phyloP scores from a whole-genome alignment of 768 basidiomycete genomes.

The Polyporus arcularius region DNA sequence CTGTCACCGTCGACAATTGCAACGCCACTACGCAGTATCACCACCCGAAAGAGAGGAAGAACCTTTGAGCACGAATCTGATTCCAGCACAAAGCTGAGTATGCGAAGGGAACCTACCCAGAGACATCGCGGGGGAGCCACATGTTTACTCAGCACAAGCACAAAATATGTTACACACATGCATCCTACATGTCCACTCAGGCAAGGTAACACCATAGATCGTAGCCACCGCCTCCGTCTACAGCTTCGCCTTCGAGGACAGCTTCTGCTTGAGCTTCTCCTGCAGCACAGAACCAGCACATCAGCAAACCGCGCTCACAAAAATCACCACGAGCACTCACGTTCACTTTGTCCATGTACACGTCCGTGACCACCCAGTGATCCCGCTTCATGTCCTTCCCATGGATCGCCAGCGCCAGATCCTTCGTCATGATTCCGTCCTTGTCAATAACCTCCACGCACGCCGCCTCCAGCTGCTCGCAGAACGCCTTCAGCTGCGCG shows the following conservation, averaged over 20 bases:
- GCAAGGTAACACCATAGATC: neutral
- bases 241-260: slow-evolving; percentile 20
- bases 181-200: neutral
- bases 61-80: no score
- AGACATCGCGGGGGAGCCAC: no score
- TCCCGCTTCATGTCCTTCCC: slow-evolving; percentile 90
- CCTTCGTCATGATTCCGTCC: slow-evolving; percentile 96
- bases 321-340: slow-evolving; percentile 43
- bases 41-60: no score
- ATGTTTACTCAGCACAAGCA: no score
- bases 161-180: no score
- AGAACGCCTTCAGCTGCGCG: slow-evolving; percentile 71
- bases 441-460: slow-evolving; percentile 91
- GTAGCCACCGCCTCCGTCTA: neutral
- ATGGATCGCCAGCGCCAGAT: slow-evolving; percentile 91
- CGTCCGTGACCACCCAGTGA: slow-evolving; percentile 95
- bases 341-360: slow-evolving; percentile 92
- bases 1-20: no score
- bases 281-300: slow-evolving; percentile 3
- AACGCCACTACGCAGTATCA: no score
- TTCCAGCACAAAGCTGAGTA: no score
- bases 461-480: slow-evolving; percentile 75
- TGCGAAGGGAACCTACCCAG: no score
- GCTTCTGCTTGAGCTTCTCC: slow-evolving; percentile 30
- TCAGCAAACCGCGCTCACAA: neutral